Base-by-base conservation (phyloP, 2,329 filamentous ascomycete genomes). In the Arthrobotrys conoides region DNA sequence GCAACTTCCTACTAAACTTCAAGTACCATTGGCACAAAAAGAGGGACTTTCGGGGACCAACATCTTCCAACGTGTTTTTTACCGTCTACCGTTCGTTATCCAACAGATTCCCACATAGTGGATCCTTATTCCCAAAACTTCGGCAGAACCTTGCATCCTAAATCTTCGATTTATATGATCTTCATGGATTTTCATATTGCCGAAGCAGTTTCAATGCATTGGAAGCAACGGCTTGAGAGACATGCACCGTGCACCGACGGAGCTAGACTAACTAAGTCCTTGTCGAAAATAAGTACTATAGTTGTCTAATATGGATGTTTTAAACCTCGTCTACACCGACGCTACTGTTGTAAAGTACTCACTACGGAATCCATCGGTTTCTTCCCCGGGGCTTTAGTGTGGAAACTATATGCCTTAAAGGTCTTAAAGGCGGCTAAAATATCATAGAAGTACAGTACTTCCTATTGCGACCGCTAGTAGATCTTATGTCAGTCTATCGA, bases 101-200 rank as follows among this genome's bases (percentile, higher is more conserved):
- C 55, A 66, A 46, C 61, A n/a, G 12, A 41, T 41, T 41, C 38
- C 38, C 9, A 33, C 57, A n/a, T 20, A 30, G 38, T 46, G 68
- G 41, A 30, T 36, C 22, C 33, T 24, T 10, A 6, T 55, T 20
- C 46, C 18, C 64, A 22, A 55, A 55, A 5, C 5, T 44, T 55
- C 51, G 27, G 22, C 22, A 51, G 48, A 59, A 69, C 27, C 33
- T 38, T 44, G 20, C 55, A 70, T 64, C 57, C 55, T 59, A 46
- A 70, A 72, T 78, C 67, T 49, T 78, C 75, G 68, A 78, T 72
- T 59, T 33, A 22, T 16, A 41, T 59, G 68, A 78, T 72, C 75
- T 72, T 57, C 68, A 61, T 46, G 44, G 46, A 64, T 59, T 22
- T 14, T 27, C 38, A 3, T 55, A 44, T 46, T 61, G 20, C 57